A percentile compares a stretch with the other conserved stretches of the same genome.
phyloP scores from a whole-genome alignment of 805 yeast species.

The Yarrowia phangngaensis region DNA sequence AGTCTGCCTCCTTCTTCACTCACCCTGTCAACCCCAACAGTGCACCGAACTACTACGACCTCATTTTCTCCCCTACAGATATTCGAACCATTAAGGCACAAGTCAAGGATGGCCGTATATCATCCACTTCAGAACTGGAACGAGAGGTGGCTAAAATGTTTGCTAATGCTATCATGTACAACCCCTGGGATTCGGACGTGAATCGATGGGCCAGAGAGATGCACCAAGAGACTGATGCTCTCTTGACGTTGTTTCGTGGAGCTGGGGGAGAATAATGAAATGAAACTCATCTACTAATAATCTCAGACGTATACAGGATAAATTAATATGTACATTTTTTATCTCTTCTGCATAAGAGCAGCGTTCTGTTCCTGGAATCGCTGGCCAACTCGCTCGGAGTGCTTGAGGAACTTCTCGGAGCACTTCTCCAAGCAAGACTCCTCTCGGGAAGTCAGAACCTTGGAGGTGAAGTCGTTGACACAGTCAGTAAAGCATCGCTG shows the following conservation, averaged over 20 bases:
- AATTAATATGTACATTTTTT: slow-evolving; percentile 19
- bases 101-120: slow-evolving; percentile 57
- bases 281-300: neutral
- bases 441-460: slow-evolving; percentile 79
- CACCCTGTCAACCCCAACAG: slow-evolving; percentile 63
- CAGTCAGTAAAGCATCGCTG: slow-evolving; percentile 97
- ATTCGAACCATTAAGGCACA: slow-evolving; percentile 57
- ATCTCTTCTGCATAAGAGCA: slow-evolving; percentile 25
- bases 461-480: slow-evolving; percentile 96
- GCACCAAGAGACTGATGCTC: slow-evolving; percentile 60
- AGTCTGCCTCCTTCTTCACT: slow-evolving; percentile 69
- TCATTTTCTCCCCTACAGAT: slow-evolving; percentile 64
- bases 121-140: slow-evolving; percentile 51
- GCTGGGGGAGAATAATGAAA: slow-evolving; percentile 37
- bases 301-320: no score
- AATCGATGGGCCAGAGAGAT: slow-evolving; percentile 61
- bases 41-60: slow-evolving; percentile 64
- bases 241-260: slow-evolving; percentile 53
- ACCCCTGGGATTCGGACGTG: slow-evolving; percentile 60
- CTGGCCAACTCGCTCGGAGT: slow-evolving; percentile 96
- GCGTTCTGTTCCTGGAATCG: slow-evolving; percentile 95
- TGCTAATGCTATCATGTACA: slow-evolving; percentile 81
- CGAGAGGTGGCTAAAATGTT: slow-evolving; percentile 71
- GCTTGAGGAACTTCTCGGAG: slow-evolving; percentile 95
- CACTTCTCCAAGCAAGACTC: slow-evolving; percentile 82